These are phyloP conservation scores for Alternaria solani DNA, from an alignment of 2,329 filamentous ascomycete species.

Conservation along the genomic window DNA sequence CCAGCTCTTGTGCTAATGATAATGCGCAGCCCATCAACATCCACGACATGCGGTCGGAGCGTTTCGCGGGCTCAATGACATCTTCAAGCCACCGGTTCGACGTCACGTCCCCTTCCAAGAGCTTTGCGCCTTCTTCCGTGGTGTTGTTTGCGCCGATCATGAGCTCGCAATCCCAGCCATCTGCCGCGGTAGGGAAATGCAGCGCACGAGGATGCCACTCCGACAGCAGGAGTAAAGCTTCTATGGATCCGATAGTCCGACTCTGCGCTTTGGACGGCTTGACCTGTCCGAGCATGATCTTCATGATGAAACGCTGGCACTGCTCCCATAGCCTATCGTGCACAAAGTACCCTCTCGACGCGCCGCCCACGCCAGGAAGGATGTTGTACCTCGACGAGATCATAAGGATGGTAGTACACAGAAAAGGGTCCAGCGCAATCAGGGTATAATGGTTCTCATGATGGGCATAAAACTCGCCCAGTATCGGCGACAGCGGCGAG, in stretches of 20 bases:
- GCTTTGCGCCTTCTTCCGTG: slow-evolving; percentile 44
- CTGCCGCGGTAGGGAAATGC: slow-evolving; percentile 62
- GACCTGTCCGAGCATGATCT: slow-evolving; percentile 63
- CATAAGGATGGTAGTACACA: slow-evolving; percentile 64
- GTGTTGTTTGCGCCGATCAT: slow-evolving; percentile 55
- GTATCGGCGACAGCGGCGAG: slow-evolving; percentile 60
- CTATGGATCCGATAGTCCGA: slow-evolving; percentile 62
- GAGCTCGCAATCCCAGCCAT: slow-evolving; percentile 65
- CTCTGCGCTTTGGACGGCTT: slow-evolving; percentile 60
- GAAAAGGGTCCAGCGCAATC: slow-evolving; percentile 61
- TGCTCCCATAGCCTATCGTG: slow-evolving; percentile 64
- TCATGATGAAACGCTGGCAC: slow-evolving; percentile 62
- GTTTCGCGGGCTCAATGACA: slow-evolving; percentile 62
- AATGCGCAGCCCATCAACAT: slow-evolving; percentile 65
- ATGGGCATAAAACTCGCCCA: slow-evolving; percentile 59
- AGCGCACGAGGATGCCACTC: slow-evolving; percentile 66
- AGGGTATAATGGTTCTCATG: slow-evolving; percentile 59
- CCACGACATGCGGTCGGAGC: slow-evolving; percentile 68
- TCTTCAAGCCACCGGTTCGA: slow-evolving; percentile 61
- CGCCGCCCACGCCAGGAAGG: slow-evolving; percentile 49
- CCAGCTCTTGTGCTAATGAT: slow-evolving; percentile 62
- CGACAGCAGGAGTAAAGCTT: slow-evolving; percentile 62
- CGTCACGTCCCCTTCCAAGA: slow-evolving; percentile 46
- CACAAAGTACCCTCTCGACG: slow-evolving; percentile 61
- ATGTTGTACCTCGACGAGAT: slow-evolving; percentile 62